Evolutionary conservation across 2,329 filamentous ascomycete species (phyloP).

Genomic region (Bipolaris gigantea): DNA sequence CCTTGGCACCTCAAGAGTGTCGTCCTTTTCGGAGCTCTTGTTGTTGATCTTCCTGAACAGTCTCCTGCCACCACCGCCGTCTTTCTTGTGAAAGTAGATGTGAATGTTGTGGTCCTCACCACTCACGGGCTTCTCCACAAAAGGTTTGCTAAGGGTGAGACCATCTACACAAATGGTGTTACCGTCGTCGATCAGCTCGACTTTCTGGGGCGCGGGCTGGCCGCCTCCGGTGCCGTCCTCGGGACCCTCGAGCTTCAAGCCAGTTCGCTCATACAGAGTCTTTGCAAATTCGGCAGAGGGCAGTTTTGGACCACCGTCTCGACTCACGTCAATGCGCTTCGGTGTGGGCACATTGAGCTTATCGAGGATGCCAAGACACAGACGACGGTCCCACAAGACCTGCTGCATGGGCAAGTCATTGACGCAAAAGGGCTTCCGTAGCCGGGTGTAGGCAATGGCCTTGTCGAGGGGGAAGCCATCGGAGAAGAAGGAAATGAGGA

Average conservation of each 20-base stretch:
- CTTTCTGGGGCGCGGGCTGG: constrained; percentile 60
- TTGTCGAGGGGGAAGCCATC: constrained; percentile 97
- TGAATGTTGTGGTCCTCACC: constrained; percentile 99
- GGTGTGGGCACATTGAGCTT: constrained; percentile 88
- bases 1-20: constrained; percentile 73
- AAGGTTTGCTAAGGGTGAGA: constrained; percentile 79
- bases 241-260: constrained; percentile 71
- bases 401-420: constrained; percentile 98
- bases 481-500: constrained; percentile 96
- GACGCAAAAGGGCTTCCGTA: constrained; percentile 94
- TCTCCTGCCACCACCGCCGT: constrained; percentile 85
- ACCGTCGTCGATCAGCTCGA: constrained; percentile 86
- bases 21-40: constrained; percentile 94
- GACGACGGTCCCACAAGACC: constrained; percentile 89
- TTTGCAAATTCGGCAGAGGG: constrained; percentile 78
- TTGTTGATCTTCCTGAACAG: constrained; percentile 98
- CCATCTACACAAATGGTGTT: constrained; percentile 90
- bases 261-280: constrained; percentile 78
- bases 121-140: constrained; percentile 97
- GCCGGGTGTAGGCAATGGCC: constrained; percentile 90
- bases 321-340: constrained; percentile 82
- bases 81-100: constrained; percentile 89
- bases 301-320: constrained; percentile 84
- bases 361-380: constrained; percentile 86
- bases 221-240: constrained; percentile 67